These are phyloP conservation scores for Lasiodiplodia sp. DNA, from an alignment of 2,329 filamentous ascomycete genomes.

Conservation along the genomic window DNA sequence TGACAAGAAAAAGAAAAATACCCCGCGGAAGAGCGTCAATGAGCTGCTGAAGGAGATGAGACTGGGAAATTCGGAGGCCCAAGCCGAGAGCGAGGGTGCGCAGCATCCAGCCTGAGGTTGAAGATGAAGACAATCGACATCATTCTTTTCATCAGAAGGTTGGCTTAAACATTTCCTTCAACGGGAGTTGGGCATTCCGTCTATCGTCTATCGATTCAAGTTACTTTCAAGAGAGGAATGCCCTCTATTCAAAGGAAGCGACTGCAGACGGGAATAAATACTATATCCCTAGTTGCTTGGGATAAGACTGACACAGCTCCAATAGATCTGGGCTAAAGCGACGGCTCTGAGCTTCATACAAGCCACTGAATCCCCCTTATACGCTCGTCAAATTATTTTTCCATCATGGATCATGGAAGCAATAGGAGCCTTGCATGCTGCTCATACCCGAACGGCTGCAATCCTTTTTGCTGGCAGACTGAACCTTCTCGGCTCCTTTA, in stretches of 20 bases:
- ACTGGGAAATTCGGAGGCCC: conserved; percentile 13
- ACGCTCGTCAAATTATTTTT: background rate
- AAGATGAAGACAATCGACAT: background rate
- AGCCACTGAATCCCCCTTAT: background rate
- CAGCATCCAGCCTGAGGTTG: background rate
- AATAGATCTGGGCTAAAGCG: background rate
- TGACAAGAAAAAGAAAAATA: conserved; percentile 4
- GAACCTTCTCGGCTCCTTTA: background rate
- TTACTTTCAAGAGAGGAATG: background rate
- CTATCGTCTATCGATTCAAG: background rate
- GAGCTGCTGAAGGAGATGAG: conserved; percentile 39
- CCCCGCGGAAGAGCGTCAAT: conserved; percentile 37
- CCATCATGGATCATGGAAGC: background rate
- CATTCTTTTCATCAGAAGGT: background rate
- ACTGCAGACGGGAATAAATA: background rate
- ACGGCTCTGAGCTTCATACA: background rate
- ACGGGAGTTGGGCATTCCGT: background rate
- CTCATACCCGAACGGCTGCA: too few relatives aligned
- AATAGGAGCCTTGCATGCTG: background rate
- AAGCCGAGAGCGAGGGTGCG: background rate
- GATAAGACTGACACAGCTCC: background rate
- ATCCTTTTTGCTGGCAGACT: too few relatives aligned
- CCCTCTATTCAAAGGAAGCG: background rate
- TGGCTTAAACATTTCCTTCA: background rate
- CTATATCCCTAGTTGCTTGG: background rate